Evolutionary conservation across 768 basidiomycete genomes (phyloP).

Genomic region (Termitomyces sp.): DNA sequence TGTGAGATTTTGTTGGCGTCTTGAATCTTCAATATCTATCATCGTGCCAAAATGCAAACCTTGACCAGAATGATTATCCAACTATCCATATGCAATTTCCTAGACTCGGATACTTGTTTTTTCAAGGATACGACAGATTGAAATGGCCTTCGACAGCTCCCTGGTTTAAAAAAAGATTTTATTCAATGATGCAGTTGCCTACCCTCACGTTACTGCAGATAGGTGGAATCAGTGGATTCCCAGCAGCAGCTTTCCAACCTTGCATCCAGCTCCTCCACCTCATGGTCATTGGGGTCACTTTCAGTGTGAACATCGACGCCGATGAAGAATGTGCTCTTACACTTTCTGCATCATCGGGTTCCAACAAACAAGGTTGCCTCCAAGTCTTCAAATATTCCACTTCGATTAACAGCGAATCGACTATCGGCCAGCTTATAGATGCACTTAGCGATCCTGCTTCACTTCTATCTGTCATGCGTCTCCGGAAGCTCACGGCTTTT

Average conservation of each 20-base stretch:
- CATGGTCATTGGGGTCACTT: rapidly evolving
- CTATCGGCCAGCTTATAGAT: background rate
- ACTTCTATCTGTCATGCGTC: background rate
- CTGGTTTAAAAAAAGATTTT: background rate
- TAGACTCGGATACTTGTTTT: background rate
- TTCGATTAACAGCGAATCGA: background rate
- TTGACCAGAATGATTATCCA: background rate
- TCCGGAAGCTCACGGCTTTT: background rate
- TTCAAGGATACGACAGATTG: background rate
- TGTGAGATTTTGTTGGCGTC: background rate
- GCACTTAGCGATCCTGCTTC: background rate
- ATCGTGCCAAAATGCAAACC: background rate
- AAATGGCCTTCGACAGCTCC: background rate
- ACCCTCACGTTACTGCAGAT: background rate
- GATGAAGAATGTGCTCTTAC: background rate
- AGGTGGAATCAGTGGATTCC: background rate
- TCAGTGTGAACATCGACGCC: background rate
- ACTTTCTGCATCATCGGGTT: background rate
- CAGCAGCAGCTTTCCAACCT: background rate
- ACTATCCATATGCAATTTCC: background rate
- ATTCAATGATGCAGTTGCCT: background rate
- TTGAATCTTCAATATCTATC: background rate
- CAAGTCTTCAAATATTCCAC: background rate
- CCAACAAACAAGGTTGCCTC: background rate
- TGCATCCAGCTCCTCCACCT: background rate